These are phyloP conservation scores for Cladophialophora chaetospira DNA, from an alignment of 2,329 filamentous ascomycete species.

Conservation along the genomic window DNA sequence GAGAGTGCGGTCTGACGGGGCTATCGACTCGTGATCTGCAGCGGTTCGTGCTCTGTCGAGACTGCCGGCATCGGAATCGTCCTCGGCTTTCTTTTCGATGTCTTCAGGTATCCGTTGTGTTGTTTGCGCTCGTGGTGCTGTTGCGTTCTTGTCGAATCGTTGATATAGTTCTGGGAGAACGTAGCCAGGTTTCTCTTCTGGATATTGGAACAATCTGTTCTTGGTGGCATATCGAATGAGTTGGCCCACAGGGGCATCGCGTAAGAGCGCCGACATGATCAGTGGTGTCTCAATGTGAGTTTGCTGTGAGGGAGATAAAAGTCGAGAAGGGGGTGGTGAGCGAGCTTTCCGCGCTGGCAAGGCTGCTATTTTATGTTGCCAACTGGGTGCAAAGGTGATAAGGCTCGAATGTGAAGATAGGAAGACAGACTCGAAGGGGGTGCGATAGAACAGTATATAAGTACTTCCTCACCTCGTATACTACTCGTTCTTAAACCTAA, in stretches of 20 bases:
- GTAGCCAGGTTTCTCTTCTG: constrained; percentile 44
- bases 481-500: too few relatives aligned
- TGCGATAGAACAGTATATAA: too few relatives aligned
- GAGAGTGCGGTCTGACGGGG: constrained; percentile 16
- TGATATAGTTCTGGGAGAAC: constrained; percentile 31
- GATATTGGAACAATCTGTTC: constrained; percentile 48
- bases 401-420: neutral
- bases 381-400: neutral
- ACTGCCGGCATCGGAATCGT: constrained; percentile 9
- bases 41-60: constrained; percentile 22
- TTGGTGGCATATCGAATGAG: constrained; percentile 47
- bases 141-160: neutral
- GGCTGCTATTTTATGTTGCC: neutral
- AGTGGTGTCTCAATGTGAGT: neutral
- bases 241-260: constrained; percentile 52
- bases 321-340: neutral
- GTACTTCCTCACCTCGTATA: too few relatives aligned
- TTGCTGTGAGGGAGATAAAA: neutral
- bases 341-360: too few relatives aligned
- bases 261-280: constrained; percentile 34
- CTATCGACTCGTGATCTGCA: constrained; percentile 23
- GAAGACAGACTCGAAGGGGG: neutral
- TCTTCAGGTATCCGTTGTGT: constrained; percentile 9
- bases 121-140: neutral
- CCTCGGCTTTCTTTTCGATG: constrained; percentile 21